phyloP scores from a whole-genome alignment of 73 alveolate genomes.

The Tetrahymena borealis region DNA sequence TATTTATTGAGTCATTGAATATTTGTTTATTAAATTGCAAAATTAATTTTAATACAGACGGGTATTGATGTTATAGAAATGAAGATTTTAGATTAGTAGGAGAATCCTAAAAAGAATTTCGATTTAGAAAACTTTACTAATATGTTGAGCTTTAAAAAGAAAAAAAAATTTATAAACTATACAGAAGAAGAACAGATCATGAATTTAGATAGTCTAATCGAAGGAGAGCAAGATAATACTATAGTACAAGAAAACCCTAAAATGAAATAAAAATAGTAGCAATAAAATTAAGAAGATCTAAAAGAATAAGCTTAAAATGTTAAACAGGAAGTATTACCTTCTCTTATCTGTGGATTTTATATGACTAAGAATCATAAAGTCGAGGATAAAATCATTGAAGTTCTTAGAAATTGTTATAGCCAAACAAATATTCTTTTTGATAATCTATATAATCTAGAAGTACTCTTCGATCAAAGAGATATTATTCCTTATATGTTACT shows the following conservation, averaged over 20 bases:
- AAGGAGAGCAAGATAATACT: conserved; percentile 19
- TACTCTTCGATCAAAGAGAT: conserved; percentile 24
- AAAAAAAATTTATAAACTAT: conserved; percentile 22
- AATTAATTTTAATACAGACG: conserved; percentile 5
- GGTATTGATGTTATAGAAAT: conserved; percentile 27
- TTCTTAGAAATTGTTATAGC: conserved; percentile 12
- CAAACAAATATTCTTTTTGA: conserved; percentile 20
- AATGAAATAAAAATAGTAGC: not conserved
- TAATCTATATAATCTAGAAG: conserved; percentile 26
- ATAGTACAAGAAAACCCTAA: not conserved
- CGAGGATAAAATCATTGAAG: conserved; percentile 18
- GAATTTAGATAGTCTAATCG: conserved; percentile 23
- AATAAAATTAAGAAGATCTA: not conserved
- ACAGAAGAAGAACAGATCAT: conserved; percentile 9
- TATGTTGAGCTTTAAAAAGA: not conserved
- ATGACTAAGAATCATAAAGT: conserved; percentile 9
- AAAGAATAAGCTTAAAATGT: not conserved
- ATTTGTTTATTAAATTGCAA: not conserved
- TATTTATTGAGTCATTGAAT: not conserved
- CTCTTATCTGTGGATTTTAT: conserved; percentile 6
- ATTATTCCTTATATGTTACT: conserved; percentile 11
- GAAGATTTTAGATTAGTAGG: not conserved
- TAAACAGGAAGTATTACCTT: conserved; percentile 21
- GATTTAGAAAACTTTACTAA: not conserved
- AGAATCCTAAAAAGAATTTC: not conserved